These are phyloP conservation scores for Claviceps digitariae DNA, from an alignment of 2,329 filamentous ascomycete genomes.

Conservation along the genomic window DNA sequence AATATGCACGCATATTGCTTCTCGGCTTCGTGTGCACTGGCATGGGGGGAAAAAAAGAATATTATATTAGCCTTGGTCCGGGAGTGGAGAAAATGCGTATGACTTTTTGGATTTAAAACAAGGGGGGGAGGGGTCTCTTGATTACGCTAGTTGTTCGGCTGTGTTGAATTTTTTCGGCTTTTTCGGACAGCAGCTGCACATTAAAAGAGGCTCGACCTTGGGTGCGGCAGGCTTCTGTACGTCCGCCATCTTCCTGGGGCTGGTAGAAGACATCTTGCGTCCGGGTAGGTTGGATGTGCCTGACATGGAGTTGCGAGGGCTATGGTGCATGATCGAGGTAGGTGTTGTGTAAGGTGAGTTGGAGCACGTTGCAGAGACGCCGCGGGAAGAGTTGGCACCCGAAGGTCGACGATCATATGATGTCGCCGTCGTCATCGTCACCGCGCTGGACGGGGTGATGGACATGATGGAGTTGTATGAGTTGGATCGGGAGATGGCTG, in stretches of 20 bases:
- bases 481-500: slow-evolving; percentile 25
- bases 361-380: slow-evolving; percentile 35
- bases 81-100: too few relatives aligned
- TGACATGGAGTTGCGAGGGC: slow-evolving; percentile 33
- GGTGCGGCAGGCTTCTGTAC: slow-evolving; percentile 31
- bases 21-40: slow-evolving; percentile 76
- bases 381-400: slow-evolving; percentile 30
- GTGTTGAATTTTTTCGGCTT: slow-evolving; percentile 93
- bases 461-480: slow-evolving; percentile 35
- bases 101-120: too few relatives aligned
- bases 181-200: slow-evolving; percentile 94
- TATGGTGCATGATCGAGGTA: slow-evolving; percentile 34
- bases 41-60: neutral
- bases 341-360: slow-evolving; percentile 37
- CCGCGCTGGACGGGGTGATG: slow-evolving; percentile 26
- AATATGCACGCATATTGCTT: slow-evolving; percentile 93
- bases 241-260: slow-evolving; percentile 38
- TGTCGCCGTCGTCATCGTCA: slow-evolving; percentile 28
- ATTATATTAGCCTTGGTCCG: neutral
- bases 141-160: slow-evolving; percentile 70
- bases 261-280: slow-evolving; percentile 32
- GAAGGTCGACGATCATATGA: slow-evolving; percentile 35
- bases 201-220: slow-evolving; percentile 40
- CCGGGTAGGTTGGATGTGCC: slow-evolving; percentile 27
- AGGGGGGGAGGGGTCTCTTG: neutral